These are phyloP conservation scores for Austroboletus niveus DNA, from an alignment of 1,284 basidiomycete genomes.

Conservation along the genomic window DNA sequence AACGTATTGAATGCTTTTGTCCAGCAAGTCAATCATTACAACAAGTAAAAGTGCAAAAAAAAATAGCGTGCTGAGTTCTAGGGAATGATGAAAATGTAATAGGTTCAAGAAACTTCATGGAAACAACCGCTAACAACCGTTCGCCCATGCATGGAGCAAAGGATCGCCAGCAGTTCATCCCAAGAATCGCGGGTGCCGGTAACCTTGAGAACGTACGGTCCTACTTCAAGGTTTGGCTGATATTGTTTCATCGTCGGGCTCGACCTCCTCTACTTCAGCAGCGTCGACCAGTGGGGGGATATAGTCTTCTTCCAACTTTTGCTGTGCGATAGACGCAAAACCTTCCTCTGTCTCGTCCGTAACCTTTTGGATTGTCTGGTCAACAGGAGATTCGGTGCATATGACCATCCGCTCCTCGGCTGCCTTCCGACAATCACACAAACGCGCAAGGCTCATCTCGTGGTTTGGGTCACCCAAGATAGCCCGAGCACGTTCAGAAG, in stretches of 20 bases:
- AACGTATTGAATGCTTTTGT: neutral
- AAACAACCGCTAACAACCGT: conserved; percentile 34
- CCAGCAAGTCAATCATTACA: neutral
- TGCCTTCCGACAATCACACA: conserved; percentile 54
- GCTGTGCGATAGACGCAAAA: conserved; percentile 31
- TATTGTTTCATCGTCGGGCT: conserved; percentile 19
- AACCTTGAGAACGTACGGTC: conserved; percentile 8
- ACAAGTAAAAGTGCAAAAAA: neutral
- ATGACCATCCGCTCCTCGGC: conserved; percentile 16
- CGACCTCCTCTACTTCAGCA: conserved; percentile 19
- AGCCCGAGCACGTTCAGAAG: conserved; percentile 55
- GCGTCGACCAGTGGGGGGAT: conserved; percentile 5
- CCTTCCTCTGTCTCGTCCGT: conserved; percentile 36
- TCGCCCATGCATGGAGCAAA: conserved; percentile 27
- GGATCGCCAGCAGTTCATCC: conserved; percentile 36
- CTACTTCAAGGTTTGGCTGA: conserved; percentile 10
- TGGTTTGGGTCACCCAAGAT: conserved; percentile 48
- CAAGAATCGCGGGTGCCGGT: conserved; percentile 20
- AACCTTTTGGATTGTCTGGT: conserved; percentile 16
- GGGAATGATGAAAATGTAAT: conserved; percentile 25
- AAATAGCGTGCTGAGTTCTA: conserved; percentile 9
- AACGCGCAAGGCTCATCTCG: conserved; percentile 40
- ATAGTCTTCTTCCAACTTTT: conserved; percentile 29
- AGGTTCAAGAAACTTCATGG: conserved; percentile 39
- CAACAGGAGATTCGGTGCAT: conserved; percentile 17